Evolutionary conservation across 805 yeast species (phyloP).

Genomic region (Phaffomyces antillensis): DNA sequence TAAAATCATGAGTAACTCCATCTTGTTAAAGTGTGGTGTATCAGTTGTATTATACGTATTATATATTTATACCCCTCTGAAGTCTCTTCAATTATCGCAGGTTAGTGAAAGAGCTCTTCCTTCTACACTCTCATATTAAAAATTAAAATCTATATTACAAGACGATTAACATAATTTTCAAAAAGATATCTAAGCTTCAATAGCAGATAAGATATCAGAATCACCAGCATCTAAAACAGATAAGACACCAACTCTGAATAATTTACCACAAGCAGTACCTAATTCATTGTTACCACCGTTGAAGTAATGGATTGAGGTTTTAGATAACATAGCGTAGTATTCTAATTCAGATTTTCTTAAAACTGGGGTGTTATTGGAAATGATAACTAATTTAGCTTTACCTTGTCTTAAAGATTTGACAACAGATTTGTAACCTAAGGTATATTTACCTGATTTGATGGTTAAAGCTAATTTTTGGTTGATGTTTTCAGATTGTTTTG

Average conservation of each 20-base stretch:
- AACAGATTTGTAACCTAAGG: conserved; percentile 99
- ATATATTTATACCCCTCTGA: too few relatives aligned
- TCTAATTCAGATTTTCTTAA: conserved; percentile 99
- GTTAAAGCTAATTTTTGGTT: conserved; percentile 97
- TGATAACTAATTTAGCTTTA: conserved; percentile 95
- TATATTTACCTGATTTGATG: conserved; percentile 98
- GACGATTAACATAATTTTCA: conserved; percentile 1
- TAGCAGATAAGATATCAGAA: conserved; percentile 88
- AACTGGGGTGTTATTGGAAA: conserved; percentile 99
- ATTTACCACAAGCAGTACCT: conserved; percentile 99
- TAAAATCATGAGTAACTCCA: too few relatives aligned
- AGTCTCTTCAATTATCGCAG: too few relatives aligned
- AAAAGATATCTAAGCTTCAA: conserved; percentile 15
- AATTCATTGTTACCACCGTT: conserved; percentile 99
- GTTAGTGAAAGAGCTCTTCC: too few relatives aligned
- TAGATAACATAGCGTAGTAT: conserved; percentile 99
- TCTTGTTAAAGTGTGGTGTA: too few relatives aligned
- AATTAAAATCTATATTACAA: conserved; percentile 4
- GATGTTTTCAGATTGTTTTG: conserved; percentile 89
- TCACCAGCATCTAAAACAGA: conserved; percentile 98
- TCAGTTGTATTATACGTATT: too few relatives aligned
- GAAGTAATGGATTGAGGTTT: conserved; percentile 96
- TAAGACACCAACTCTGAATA: conserved; percentile 98
- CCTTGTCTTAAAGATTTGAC: conserved; percentile 98
- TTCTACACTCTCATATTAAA: background rate